phyloP scores from a whole-genome alignment of 1,284 basidiomycete species.

The Ganoderma leucocontextum region DNA sequence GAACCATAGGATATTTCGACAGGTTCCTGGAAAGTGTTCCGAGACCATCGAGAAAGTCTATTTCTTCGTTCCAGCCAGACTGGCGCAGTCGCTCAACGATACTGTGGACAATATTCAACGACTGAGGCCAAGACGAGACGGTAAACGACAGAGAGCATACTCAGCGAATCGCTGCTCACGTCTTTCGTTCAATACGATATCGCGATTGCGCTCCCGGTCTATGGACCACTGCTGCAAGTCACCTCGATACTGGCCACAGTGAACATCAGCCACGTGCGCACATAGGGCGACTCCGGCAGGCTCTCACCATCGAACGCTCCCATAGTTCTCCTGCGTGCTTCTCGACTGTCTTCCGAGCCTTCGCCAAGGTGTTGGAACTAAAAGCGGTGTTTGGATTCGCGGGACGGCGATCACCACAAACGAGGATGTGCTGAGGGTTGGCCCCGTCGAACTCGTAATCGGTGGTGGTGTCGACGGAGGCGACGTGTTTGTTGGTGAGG shows the following conservation, averaged over 20 bases:
- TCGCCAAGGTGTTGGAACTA: not conserved
- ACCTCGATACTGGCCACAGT: not conserved
- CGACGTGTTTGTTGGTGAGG: slow-evolving; percentile 38
- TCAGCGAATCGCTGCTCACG: not conserved
- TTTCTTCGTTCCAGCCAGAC: not conserved
- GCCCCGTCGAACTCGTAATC: slow-evolving; percentile 39
- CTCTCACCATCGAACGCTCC: not conserved
- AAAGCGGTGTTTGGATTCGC: not conserved
- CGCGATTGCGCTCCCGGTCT: not conserved
- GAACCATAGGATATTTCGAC: not conserved
- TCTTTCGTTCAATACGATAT: not conserved
- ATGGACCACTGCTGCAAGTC: not conserved
- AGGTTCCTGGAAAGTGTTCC: not conserved
- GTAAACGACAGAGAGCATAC: not conserved
- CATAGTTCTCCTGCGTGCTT: not conserved
- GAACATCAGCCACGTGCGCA: not conserved
- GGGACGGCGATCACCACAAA: slow-evolving; percentile 37
- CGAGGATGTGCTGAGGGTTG: slow-evolving; percentile 38
- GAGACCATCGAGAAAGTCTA: not conserved
- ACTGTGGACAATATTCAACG: not conserved
- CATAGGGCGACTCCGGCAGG: not conserved
- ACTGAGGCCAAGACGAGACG: not conserved
- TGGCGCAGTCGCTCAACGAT: not conserved
- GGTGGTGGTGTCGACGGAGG: slow-evolving; percentile 38
- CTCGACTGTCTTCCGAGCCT: not conserved